Percentiles rank a stretch among this genome's conserved stretches.
Conservation (phyloP, 2,329 filamentous ascomycete species). For the Teratosphaeria viscida region DNA sequence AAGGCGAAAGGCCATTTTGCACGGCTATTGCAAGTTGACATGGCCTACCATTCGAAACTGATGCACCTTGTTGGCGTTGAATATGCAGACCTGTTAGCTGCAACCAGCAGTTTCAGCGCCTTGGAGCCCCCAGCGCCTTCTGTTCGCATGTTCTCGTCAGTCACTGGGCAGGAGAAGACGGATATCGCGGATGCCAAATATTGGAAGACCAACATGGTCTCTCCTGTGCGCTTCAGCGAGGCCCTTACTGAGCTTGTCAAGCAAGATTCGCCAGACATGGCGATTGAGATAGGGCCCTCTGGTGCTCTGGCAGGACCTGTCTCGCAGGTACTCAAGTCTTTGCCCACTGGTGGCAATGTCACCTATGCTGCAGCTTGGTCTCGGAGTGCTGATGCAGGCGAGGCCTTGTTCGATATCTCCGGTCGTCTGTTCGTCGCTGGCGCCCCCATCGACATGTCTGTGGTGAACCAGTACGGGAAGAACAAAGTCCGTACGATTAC, state of each 20-base stretch:
- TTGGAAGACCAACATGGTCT: conserved; percentile 38
- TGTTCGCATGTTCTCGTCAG: conserved; percentile 2
- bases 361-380: background rate
- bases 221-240: conserved; percentile 35
- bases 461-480: background rate
- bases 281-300: background rate
- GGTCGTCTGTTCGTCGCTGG: background rate
- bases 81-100: no score
- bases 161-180: background rate
- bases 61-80: background rate
- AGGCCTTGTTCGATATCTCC: background rate
- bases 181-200: conserved; percentile 18
- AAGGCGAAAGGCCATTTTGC: conserved; percentile 28
- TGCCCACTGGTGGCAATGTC: background rate
- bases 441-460: background rate
- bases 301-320: background rate
- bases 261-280: background rate
- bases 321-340: background rate
- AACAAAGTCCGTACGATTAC: background rate
- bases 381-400: background rate
- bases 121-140: background rate
- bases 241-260: conserved; percentile 22
- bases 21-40: conserved; percentile 29
- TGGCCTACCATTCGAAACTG: conserved; percentile 35
- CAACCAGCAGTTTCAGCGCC: no score